Evolutionary conservation across 768 basidiomycete genomes (phyloP), one percentile per base, ranked within the genome.

Genomic region (Pleurotus citrinopileatus): DNA sequence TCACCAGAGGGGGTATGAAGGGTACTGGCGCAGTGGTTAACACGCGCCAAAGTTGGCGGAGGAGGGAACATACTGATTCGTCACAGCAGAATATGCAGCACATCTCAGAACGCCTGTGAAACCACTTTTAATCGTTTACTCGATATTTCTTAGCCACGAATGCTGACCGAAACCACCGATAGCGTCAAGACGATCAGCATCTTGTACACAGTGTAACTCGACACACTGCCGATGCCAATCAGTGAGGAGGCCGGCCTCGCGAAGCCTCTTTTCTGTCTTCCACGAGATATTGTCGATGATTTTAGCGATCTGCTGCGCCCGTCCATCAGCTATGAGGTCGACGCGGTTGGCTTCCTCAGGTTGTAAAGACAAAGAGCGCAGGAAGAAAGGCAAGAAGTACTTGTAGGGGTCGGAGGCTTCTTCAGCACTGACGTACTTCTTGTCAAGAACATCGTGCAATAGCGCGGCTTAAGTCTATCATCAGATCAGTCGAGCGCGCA

Each of bases 371-470:
- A 73, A 73, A 63, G 79, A 69, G 3, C 66, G 68, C 52, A 72
- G 58, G 64, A 89, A 89, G 67, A 83, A 82, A 19, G 89, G 84
- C 20, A 82, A 70, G 65, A 91, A 87, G 63, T 80, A 89, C 53
- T 72, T 68, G 67, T 82, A 82, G 4, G 86, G 81, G 63, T 89
- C 82, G 10, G 43, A 55, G 2, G 81, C 79, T 60, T 80, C 67
- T 52, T 73, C 75, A 10, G 75, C 66, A 1, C 83, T 71, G 15
- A 86, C 84, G 63, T 93, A 91, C 73, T 93, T 92, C 72, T 88
- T 90, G 78, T 92, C 90, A 28, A 91, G 73, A 37, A 94, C 78
- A 67, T 96, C 93, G 62, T 95, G 94, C 42, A 95, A 80, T 34
- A 96, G 79, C n/a, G 94, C 88, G 26, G 89, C 87, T 81, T 57